phyloP scores from a whole-genome alignment of 176 grass and related monocot species.

The Avena eriantha region DNA sequence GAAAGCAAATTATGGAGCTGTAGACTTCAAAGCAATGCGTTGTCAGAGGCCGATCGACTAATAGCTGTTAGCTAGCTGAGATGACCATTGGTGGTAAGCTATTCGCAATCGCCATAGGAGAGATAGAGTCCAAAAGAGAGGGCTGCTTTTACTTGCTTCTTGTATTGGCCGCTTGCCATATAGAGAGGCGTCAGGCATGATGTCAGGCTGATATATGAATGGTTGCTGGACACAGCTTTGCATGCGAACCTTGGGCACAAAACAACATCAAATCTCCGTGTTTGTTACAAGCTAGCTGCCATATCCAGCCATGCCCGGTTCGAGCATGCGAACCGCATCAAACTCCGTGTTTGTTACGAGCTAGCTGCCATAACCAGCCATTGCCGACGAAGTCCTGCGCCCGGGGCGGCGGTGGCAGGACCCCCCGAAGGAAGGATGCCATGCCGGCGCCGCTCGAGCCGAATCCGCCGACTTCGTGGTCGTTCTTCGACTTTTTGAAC shows the following conservation, averaged over 20 bases:
- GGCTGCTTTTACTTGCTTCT: slow-evolving; percentile 31
- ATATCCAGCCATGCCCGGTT: neutral
- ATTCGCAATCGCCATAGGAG: slow-evolving; percentile 42
- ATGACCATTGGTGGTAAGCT: slow-evolving; percentile 50
- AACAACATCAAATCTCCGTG: slow-evolving; percentile 51
- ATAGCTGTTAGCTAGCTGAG: too few species aligned
- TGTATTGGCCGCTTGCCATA: slow-evolving; percentile 35
- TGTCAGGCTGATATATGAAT: too few species aligned
- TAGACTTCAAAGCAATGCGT: too few species aligned
- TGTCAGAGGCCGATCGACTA: too few species aligned
- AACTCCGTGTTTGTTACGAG: slow-evolving; percentile 63
- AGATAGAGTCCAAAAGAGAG: slow-evolving; percentile 34
- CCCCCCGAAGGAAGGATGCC: too few species aligned
- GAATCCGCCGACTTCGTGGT: too few species aligned
- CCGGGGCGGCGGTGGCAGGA: too few species aligned
- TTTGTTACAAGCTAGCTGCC: slow-evolving; percentile 55
- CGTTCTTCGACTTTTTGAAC: too few species aligned
- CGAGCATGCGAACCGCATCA: slow-evolving; percentile 7
- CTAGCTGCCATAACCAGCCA: slow-evolving; percentile 24
- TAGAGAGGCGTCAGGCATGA: neutral
- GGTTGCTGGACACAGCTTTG: neutral
- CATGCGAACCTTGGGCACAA: slow-evolving; percentile 2
- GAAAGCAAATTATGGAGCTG: too few species aligned
- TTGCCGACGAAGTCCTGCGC: too few species aligned
- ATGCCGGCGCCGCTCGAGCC: too few species aligned